phyloP scores from a whole-genome alignment of 371 early-diverging fungal species.

The Mycotypha africana region DNA sequence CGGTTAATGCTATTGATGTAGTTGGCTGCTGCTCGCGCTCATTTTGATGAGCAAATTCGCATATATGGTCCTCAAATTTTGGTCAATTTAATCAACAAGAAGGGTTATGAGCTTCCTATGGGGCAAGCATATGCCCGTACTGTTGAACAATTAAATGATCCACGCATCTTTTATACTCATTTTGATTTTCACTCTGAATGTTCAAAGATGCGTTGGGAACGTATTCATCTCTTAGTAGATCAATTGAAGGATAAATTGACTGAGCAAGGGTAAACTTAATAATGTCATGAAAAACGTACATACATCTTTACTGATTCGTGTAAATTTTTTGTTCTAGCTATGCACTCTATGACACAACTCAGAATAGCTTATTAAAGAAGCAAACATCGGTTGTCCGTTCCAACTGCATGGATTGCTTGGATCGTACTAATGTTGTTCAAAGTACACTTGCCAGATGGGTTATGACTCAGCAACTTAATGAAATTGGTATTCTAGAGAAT shows the following conservation, averaged over 20 bases:
- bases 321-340: conserved; percentile 3
- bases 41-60: conserved; percentile 65
- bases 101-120: conserved; percentile 82
- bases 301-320: conserved; percentile 9
- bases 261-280: conserved; percentile 55
- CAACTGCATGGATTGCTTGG: conserved; percentile 99
- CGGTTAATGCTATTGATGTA: no score
- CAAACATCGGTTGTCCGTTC: conserved; percentile 91
- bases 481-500: conserved; percentile 52
- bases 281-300: neutral
- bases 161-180: conserved; percentile 69
- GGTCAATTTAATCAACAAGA: conserved; percentile 88
- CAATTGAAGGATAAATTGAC: conserved; percentile 59
- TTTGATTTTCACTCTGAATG: conserved; percentile 98
- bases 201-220: conserved; percentile 83
- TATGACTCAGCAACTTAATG: conserved; percentile 62
- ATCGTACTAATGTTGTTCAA: conserved; percentile 99
- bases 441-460: conserved; percentile 76
- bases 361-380: conserved; percentile 22
- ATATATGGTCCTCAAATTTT: conserved; percentile 79
- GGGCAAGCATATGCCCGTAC: conserved; percentile 75
- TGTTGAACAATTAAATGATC: conserved; percentile 56
- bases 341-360: conserved; percentile 7
- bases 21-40: conserved; percentile 51
- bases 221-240: conserved; percentile 73